Percentiles rank a stretch among this genome's conserved stretches.
Evolutionary conservation across 1,284 basidiomycete species (phyloP).

Genomic region (Cutaneotrichosporon cyanovorans): DNA sequence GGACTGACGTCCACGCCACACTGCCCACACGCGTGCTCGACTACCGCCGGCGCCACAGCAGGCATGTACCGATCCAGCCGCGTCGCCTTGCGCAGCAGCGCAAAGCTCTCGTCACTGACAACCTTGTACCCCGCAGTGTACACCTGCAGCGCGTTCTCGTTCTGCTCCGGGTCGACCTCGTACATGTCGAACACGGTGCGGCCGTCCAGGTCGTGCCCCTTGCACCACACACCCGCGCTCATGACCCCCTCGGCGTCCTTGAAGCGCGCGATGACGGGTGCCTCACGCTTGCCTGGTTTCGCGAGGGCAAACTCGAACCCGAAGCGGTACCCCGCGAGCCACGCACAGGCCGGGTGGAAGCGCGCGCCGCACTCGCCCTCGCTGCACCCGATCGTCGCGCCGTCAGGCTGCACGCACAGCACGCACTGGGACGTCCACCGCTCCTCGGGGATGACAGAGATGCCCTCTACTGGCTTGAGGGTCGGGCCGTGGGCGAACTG

Average conservation of each 20-base stretch:
- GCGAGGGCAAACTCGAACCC: constrained; percentile 84
- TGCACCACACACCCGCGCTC: constrained; percentile 71
- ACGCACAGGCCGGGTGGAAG: constrained; percentile 86
- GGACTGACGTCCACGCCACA: constrained; percentile 38
- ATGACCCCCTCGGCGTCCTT: constrained; percentile 78
- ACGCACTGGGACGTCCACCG: constrained; percentile 43
- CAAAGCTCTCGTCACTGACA: constrained; percentile 61
- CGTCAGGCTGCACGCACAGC: constrained; percentile 60
- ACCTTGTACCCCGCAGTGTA: constrained; percentile 78
- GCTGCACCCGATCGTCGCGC: constrained; percentile 73
- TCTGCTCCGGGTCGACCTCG: constrained; percentile 64
- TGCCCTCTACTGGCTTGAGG: constrained; percentile 75
- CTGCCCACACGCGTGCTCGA: constrained; percentile 17
- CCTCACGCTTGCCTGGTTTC: constrained; percentile 58
- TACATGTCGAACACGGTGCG: constrained; percentile 70
- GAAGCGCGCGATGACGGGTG: constrained; percentile 65
- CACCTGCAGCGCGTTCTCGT: constrained; percentile 70
- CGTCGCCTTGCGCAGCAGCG: constrained; percentile 73
- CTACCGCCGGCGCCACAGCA: background rate
- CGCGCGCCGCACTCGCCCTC: constrained; percentile 70
- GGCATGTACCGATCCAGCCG: constrained; percentile 59
- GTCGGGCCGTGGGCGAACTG: constrained; percentile 64
- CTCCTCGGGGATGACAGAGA: constrained; percentile 58
- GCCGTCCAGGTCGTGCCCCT: constrained; percentile 58
- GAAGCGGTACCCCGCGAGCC: constrained; percentile 69